Percentiles rank a stretch among this genome's conserved stretches.
These are phyloP conservation scores for Dactylis glomerata DNA, from an alignment of 176 grass and related monocot species.

Conservation along the genomic window DNA sequence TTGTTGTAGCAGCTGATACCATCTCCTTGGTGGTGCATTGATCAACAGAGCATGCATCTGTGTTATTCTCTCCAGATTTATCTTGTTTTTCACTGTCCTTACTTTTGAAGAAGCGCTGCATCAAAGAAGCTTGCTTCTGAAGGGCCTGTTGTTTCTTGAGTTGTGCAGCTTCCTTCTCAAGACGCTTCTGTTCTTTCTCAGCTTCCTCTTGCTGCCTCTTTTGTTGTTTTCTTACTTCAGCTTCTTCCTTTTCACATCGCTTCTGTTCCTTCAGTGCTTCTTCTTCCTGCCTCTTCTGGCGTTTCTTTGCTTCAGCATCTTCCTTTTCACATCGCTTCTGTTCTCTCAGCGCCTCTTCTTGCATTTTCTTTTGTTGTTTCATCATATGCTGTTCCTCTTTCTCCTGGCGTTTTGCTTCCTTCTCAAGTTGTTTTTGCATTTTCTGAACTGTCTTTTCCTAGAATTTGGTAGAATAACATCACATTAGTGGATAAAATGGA, in stretches of 20 bases:
- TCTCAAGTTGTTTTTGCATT: constrained; percentile 35
- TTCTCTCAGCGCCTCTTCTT: constrained; percentile 49
- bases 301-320: constrained; percentile 68
- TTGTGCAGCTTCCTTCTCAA: constrained; percentile 76
- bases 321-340: constrained; percentile 68
- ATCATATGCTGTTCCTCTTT: constrained; percentile 65
- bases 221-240: constrained; percentile 68
- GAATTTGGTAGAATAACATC: not conserved
- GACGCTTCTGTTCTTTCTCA: constrained; percentile 74
- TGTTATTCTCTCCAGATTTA: constrained; percentile 35
- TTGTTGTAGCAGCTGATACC: constrained; percentile 50
- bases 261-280: constrained; percentile 81
- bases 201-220: constrained; percentile 81
- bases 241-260: constrained; percentile 81
- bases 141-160: constrained; percentile 65
- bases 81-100: constrained; percentile 44
- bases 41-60: constrained; percentile 1
- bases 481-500: not conserved
- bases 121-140: constrained; percentile 87
- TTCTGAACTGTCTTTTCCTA: constrained; percentile 46
- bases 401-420: constrained; percentile 58
- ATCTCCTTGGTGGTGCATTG: constrained; percentile 34
- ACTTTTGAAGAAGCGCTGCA: constrained; percentile 87
- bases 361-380: constrained; percentile 52
- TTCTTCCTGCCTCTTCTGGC: constrained; percentile 65